A percentile compares a stretch with the other conserved stretches of the same genome.
Evolutionary conservation across 2,329 filamentous ascomycete species (phyloP).

Genomic region (Drechslerella stenobrocha): DNA sequence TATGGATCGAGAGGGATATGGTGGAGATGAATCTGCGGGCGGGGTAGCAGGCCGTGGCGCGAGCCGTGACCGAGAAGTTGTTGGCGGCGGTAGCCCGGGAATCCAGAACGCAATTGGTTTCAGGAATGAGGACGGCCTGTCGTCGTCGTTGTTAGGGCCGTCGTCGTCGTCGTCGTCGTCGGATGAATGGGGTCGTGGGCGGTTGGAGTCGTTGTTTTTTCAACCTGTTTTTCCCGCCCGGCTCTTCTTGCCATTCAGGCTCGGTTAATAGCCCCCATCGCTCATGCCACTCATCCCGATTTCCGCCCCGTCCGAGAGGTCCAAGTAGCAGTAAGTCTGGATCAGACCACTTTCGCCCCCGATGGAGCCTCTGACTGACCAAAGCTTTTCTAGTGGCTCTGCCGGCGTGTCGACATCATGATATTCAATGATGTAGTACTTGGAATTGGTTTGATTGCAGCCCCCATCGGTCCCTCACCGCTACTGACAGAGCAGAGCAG

Average conservation of each 20-base stretch:
- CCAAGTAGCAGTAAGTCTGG: background rate
- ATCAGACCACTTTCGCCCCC: conserved; percentile 1
- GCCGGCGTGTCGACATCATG: too few relatives aligned
- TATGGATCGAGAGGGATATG: conserved; percentile 2
- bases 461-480: too few relatives aligned
- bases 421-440: too few relatives aligned
- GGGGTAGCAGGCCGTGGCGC: conserved; percentile 6
- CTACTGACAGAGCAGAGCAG: too few relatives aligned
- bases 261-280: conserved; percentile 21
- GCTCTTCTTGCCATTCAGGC: background rate
- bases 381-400: too few relatives aligned
- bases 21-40: conserved; percentile 38
- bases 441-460: too few relatives aligned
- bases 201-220: conserved; percentile 34
- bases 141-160: background rate
- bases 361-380: background rate
- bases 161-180: background rate
- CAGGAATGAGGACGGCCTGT: background rate
- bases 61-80: conserved; percentile 11
- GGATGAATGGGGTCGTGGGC: conserved; percentile 16
- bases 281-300: conserved; percentile 39
- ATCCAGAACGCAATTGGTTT: conserved; percentile 26
- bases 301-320: background rate
- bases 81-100: too few relatives aligned
- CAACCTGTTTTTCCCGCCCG: conserved; percentile 11